Conservation (phyloP, 2,329 filamentous ascomycete species). For the Xylaria sp. region DNA sequence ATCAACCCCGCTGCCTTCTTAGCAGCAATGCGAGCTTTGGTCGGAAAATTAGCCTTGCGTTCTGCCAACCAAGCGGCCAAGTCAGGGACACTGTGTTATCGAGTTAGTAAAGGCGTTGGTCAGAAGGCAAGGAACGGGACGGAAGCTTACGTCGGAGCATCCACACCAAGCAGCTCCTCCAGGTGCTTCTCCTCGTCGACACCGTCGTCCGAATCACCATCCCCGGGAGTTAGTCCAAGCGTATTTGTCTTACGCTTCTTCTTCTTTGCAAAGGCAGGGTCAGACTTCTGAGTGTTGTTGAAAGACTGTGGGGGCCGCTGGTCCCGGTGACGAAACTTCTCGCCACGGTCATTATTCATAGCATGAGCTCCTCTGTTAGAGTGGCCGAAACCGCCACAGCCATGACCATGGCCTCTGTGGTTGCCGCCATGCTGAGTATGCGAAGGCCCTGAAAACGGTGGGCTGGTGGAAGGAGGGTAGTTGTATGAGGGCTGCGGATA, state of each 20-base stretch:
- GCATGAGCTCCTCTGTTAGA: slow-evolving; percentile 41
- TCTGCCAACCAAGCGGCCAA: slow-evolving; percentile 80
- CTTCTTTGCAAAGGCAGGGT: slow-evolving; percentile 58
- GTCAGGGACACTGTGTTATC: slow-evolving; percentile 59
- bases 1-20: slow-evolving; percentile 57
- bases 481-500: slow-evolving; percentile 37
- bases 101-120: slow-evolving; percentile 10
- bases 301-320: slow-evolving; percentile 37
- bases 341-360: slow-evolving; percentile 45
- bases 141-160: slow-evolving; percentile 57
- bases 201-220: slow-evolving; percentile 67
- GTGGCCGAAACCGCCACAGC: slow-evolving; percentile 41
- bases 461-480: slow-evolving; percentile 46
- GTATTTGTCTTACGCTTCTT: slow-evolving; percentile 75
- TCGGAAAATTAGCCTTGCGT: slow-evolving; percentile 79
- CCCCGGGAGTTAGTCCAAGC: slow-evolving; percentile 70
- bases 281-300: slow-evolving; percentile 54
- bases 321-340: slow-evolving; percentile 43
- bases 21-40: slow-evolving; percentile 67
- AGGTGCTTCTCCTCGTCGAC: slow-evolving; percentile 69
- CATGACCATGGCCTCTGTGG: slow-evolving; percentile 49
- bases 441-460: slow-evolving; percentile 37
- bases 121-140: not conserved
- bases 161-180: slow-evolving; percentile 57
- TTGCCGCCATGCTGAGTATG: slow-evolving; percentile 40